Conservation (phyloP, 75 land plant genomes). For the Pinus albicaulis region DNA sequence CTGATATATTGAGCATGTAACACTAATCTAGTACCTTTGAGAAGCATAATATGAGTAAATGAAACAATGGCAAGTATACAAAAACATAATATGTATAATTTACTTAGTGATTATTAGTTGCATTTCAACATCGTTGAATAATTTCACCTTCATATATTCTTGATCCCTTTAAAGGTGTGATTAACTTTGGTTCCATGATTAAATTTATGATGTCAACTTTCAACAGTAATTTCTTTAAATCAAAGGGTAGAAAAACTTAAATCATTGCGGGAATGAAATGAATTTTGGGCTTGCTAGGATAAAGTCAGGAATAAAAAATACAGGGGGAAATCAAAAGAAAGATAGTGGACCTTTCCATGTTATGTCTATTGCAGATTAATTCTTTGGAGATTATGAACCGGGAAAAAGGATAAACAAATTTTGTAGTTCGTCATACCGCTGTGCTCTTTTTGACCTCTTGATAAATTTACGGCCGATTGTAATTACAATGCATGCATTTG, state of each 20-base stretch:
- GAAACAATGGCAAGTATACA: background rate
- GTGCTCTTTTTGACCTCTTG: too few relatives aligned
- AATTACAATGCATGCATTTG: too few relatives aligned
- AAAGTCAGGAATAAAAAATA: too few relatives aligned
- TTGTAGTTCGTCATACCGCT: too few relatives aligned
- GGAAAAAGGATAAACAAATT: too few relatives aligned
- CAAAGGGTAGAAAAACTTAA: background rate
- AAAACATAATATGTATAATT: background rate
- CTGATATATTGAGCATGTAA: too few relatives aligned
- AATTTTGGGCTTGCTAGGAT: too few relatives aligned
- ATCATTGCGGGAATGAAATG: background rate
- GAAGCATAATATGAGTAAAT: background rate
- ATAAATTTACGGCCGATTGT: too few relatives aligned
- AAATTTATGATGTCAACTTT: background rate
- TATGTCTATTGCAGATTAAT: too few relatives aligned
- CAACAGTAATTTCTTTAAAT: background rate
- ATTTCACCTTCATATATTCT: background rate
- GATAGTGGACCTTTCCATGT: too few relatives aligned
- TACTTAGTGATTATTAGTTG: background rate
- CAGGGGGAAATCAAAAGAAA: too few relatives aligned
- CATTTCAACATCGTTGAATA: background rate
- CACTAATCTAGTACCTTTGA: background rate
- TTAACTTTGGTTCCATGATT: background rate
- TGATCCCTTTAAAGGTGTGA: background rate
- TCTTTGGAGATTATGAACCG: too few relatives aligned